Evolutionary conservation across 2,329 filamentous ascomycete genomes (phyloP).

Genomic region (Microcera coccophila): DNA sequence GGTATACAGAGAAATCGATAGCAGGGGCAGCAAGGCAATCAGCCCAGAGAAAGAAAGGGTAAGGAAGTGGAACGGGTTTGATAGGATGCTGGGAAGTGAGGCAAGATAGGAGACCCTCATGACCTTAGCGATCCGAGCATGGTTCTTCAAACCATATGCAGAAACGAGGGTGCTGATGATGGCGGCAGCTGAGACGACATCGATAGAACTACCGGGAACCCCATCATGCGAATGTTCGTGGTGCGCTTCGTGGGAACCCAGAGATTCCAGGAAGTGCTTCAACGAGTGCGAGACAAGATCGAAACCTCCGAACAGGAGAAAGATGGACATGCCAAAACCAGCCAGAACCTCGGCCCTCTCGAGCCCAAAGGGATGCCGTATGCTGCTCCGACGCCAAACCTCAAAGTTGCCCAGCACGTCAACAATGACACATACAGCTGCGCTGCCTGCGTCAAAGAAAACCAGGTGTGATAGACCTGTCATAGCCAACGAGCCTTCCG

Average conservation of each 20-base stretch:
- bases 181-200: constrained; percentile 75
- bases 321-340: constrained; percentile 92
- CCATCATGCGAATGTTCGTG: constrained; percentile 63
- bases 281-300: constrained; percentile 92
- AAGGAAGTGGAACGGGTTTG: constrained; percentile 92
- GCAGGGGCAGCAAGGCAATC: constrained; percentile 74
- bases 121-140: constrained; percentile 84
- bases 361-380: constrained; percentile 89
- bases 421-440: constrained; percentile 84
- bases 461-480: constrained; percentile 90
- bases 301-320: constrained; percentile 94
- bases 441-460: constrained; percentile 91
- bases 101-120: constrained; percentile 84
- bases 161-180: constrained; percentile 80
- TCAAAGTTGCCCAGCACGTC: constrained; percentile 96
- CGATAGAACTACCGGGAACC: constrained; percentile 65
- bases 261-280: constrained; percentile 79
- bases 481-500: constrained; percentile 81
- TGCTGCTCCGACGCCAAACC: constrained; percentile 89
- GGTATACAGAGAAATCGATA: constrained; percentile 75
- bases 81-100: constrained; percentile 77
- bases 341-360: constrained; percentile 91
- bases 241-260: constrained; percentile 63
- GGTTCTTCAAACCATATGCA: constrained; percentile 83
- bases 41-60: constrained; percentile 82